Base-by-base conservation (phyloP, 768 basidiomycete species). In the Boletellus sp. region DNA sequence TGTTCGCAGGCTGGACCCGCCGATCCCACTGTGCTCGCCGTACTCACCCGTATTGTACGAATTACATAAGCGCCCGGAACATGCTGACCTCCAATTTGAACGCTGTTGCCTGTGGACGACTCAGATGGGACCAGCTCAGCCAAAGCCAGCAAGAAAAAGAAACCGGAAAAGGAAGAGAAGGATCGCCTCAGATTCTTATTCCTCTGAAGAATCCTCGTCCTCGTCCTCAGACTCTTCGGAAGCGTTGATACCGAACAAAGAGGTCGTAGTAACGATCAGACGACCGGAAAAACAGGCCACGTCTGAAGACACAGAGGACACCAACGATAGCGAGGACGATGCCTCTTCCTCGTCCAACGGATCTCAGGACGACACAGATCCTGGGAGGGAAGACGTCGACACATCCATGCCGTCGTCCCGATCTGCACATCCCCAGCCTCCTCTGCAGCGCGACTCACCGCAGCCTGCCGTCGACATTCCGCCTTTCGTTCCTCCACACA, bases 111-210 rank as follows among this genome's bases (percentile, higher is more conserved):
- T n/a, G n/a, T n/a, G n/a, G n/a, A n/a, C n/a, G n/a, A n/a, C n/a
- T n/a, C 31, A 32, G 33, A 44, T 65, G 66, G 58, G 69, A 13
- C 58, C 66, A 34, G 64, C 60, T 50, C 68, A 68, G 51, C 63
- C 24, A 9, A 63, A 71, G 44, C 56, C 28, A 42, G 57, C 74
- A 16, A 71, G 76, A 57, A 80, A 77, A 64, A 65, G 79, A 42
- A 73, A 66, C 31, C 72, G 80, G 52, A 81, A 83, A 59, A 70
- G 80, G 16, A 81, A 81, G 55, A 72, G 79, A 72, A 74, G 78
- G 45, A 69, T 76, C 10, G 69, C 61, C 0, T 77, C 73, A 0
- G 68, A 73, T 9, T 70, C 71, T 2, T 73, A 72, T 1, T 75
- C 74, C 20, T 79, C 75, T 10, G 74, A 73, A 19, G 56, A 58